Conservation (phyloP, 441 rosid genomes). For the Mallotus repandus region DNA sequence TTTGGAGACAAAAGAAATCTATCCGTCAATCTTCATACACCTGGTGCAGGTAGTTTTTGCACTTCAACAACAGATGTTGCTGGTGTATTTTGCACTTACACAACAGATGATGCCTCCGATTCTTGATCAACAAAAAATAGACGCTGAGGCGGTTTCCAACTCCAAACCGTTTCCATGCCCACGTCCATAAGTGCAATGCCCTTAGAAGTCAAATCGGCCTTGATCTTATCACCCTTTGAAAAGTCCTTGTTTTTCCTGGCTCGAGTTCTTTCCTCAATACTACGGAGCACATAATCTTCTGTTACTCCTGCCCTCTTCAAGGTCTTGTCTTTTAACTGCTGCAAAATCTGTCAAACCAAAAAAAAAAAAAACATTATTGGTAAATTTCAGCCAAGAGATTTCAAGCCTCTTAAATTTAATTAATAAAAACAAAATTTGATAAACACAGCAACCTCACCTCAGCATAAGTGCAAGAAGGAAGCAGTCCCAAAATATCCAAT, state of each 20-base stretch:
- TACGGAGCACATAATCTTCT: constrained; percentile 48
- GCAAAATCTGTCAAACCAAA: constrained; percentile 40
- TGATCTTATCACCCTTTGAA: constrained; percentile 61
- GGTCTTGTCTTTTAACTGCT: constrained; percentile 64
- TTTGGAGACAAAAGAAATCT: too few species aligned
- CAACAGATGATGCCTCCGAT: constrained; percentile 16
- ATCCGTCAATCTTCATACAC: too few species aligned
- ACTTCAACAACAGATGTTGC: too few species aligned
- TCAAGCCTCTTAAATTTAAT: too few species aligned
- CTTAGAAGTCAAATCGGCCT: constrained; percentile 50
- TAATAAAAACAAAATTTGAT: too few species aligned
- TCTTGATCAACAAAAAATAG: constrained; percentile 44
- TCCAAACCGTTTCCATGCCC: constrained; percentile 73
- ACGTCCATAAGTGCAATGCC: constrained; percentile 87
- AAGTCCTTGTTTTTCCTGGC: constrained; percentile 75
- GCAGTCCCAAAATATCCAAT: constrained; percentile 60
- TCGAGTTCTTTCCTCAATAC: constrained; percentile 52
- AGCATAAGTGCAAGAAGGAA: constrained; percentile 43
- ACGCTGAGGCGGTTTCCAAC: constrained; percentile 37
- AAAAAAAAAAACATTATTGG: not conserved
- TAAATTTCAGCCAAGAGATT: not conserved
- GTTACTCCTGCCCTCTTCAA: constrained; percentile 53
- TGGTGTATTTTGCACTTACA: constrained; percentile 14
- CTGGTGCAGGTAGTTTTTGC: too few species aligned
- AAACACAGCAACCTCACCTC: constrained; percentile 38